Conservation (phyloP, 345 rosid genomes). For the Arabidopsis arenosa region DNA sequence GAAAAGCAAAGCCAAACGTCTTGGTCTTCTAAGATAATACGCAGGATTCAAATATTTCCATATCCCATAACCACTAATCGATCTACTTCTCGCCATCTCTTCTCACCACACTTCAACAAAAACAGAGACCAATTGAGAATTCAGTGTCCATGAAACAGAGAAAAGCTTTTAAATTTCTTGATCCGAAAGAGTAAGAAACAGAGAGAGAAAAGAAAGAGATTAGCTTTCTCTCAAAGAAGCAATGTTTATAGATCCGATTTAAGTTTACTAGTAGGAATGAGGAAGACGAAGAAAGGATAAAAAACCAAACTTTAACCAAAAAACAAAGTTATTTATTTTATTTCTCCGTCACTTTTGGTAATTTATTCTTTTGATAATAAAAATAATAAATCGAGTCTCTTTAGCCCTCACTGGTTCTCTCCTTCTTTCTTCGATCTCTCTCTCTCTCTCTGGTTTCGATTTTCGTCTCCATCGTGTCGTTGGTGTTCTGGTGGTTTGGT, state of each 20-base stretch:
- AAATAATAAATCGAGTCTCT: conserved; percentile 26
- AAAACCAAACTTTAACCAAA: conserved; percentile 11
- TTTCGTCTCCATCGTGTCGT: conserved; percentile 3
- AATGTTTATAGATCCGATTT: conserved; percentile 38
- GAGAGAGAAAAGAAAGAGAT: conserved; percentile 9
- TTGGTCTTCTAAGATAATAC: conserved; percentile 77
- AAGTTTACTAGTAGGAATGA: not conserved
- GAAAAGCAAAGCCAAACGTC: conserved; percentile 72
- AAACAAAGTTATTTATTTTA: not conserved
- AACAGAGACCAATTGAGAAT: conserved; percentile 37
- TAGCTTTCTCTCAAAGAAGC: conserved; percentile 21
- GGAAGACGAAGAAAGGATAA: conserved; percentile 19
- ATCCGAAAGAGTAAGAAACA: conserved; percentile 12
- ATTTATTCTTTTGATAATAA: not conserved
- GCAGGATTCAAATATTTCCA: conserved; percentile 75
- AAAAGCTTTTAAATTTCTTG: conserved; percentile 33
- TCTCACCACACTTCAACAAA: conserved; percentile 28
- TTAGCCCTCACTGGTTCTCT: conserved; percentile 14
- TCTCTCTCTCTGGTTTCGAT: conserved; percentile 2
- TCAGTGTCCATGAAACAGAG: conserved; percentile 41
- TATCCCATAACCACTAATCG: conserved; percentile 35
- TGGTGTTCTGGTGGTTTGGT: not conserved
- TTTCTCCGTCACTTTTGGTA: conserved; percentile 28
- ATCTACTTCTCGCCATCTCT: conserved; percentile 46
- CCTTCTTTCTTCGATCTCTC: conserved; percentile 21